Evolutionary conservation across 1,139 yeast species (phyloP), one percentile per base, ranked within the genome.

Genomic region (Yamadazyma dendronema): DNA sequence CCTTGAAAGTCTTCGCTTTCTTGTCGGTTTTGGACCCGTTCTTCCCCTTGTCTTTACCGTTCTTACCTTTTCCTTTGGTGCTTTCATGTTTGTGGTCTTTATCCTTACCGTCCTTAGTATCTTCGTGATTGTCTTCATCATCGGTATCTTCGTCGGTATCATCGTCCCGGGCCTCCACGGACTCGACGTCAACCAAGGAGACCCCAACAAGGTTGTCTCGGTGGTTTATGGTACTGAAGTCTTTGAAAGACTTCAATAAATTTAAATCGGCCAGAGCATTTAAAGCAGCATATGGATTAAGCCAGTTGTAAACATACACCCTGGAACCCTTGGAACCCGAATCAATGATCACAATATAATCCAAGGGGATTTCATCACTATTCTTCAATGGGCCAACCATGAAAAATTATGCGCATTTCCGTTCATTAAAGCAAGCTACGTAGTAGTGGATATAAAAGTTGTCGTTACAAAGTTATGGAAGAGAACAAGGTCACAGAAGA

Each of bases 311-410:
- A 2, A 87, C 74, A 51, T 75, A 84, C 0, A 84, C 84, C 12
- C 95, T 63, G 1, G 94, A 81, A 0, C 95, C 95, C 33, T 79
- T 80, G 1, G 94, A 84, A 0, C 96, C 95, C 0, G 95, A 84
- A 54, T 87, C 96, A 15, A 87, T 79, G 9, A 87, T 72, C 2
- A 87, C 76, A 3, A 85, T 76, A 56, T 83, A 85, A 52, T 81
- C 81, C 44, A 74, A 77, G 1, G 85, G 84, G 1, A 70, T 56
- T 0, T 74, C 75, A 3, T 67, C 56, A 6, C 56, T 49, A 31
- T 70, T 66, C 35, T 48, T 51, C 8, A 62, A 35, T 2, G 71
- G 67, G 3, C 69, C 70, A 1, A 54, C 40, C 29, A 13, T 26
- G 22, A 9, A 19, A 9, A 9, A 7, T 9, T 31, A 24, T 13